Evolutionary conservation across 2,329 filamentous ascomycete genomes (phyloP).

Genomic region (Arthroderma sp.): DNA sequence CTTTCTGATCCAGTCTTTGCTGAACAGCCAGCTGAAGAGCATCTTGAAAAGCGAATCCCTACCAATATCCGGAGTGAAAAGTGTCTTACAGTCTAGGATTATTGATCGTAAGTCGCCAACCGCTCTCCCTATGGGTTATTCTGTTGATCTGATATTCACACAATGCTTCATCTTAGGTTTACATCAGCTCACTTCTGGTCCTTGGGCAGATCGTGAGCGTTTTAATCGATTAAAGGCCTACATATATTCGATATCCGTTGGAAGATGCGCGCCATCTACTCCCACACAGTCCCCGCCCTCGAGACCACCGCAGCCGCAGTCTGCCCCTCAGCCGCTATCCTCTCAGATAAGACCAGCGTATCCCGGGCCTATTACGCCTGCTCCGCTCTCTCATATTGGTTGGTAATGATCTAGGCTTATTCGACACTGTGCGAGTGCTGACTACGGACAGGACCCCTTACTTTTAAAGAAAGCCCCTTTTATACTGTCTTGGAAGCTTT

Average conservation of each 20-base stretch:
- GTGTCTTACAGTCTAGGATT: constrained; percentile 64
- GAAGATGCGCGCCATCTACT: constrained; percentile 6
- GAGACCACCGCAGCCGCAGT: constrained; percentile 16
- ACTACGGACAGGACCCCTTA: constrained; percentile 27
- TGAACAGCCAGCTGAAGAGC: constrained; percentile 56
- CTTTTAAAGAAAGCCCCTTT: constrained; percentile 72
- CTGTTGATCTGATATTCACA: not conserved
- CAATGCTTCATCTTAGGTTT: constrained; percentile 18
- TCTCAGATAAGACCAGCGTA: constrained; percentile 14
- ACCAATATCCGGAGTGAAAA: constrained; percentile 72
- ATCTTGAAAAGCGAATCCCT: constrained; percentile 65
- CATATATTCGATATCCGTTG: constrained; percentile 17
- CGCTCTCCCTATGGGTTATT: not conserved
- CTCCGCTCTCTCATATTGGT: constrained; percentile 17
- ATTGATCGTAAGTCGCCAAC: constrained; percentile 52
- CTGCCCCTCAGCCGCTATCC: constrained; percentile 12
- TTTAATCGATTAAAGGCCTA: constrained; percentile 22
- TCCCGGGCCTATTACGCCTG: constrained; percentile 19
- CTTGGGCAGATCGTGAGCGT: constrained; percentile 8
- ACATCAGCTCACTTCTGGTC: constrained; percentile 11
- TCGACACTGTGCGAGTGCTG: constrained; percentile 1
- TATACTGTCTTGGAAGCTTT: constrained; percentile 57
- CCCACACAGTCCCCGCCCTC: constrained; percentile 12
- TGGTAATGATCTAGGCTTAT: constrained; percentile 7
- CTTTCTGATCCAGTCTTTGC: constrained; percentile 39